Conservation (phyloP, 2,329 filamentous ascomycete genomes). For the Fusarium palustre region DNA sequence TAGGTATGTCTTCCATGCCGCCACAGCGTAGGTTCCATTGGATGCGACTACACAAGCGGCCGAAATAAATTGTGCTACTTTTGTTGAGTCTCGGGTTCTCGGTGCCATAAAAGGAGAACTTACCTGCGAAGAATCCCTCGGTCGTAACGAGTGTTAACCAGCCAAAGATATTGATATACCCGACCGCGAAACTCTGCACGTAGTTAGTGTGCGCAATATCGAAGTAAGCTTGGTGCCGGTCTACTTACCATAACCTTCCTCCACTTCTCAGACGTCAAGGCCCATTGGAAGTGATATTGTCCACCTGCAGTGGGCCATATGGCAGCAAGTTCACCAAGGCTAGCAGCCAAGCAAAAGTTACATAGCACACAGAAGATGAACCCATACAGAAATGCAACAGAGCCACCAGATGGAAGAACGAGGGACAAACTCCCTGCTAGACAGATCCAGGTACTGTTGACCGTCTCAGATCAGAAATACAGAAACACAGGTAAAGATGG, state of each 20-base stretch:
- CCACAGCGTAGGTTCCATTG: slow-evolving; percentile 52
- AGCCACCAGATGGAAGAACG: slow-evolving; percentile 56
- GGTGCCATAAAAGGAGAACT: accelerated
- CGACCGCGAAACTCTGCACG: slow-evolving; percentile 56
- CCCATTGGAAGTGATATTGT: slow-evolving; percentile 60
- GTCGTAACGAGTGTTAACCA: slow-evolving; percentile 60
- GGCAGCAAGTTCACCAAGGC: slow-evolving; percentile 57
- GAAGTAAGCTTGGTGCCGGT: accelerated
- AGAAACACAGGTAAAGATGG: accelerated
- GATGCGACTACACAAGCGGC: slow-evolving; percentile 57
- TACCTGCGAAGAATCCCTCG: slow-evolving; percentile 58
- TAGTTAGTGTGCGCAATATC: neutral
- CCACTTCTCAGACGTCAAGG: slow-evolving; percentile 55
- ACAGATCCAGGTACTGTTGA: slow-evolving; percentile 47
- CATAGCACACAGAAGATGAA: slow-evolving; percentile 60
- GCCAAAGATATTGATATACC: slow-evolving; percentile 58
- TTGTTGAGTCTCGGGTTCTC: neutral
- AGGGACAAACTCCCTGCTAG: slow-evolving; percentile 57
- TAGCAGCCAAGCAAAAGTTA: slow-evolving; percentile 57
- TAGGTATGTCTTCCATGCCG: slow-evolving; percentile 56
- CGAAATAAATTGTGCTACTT: slow-evolving; percentile 57
- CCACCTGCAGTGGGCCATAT: slow-evolving; percentile 61
- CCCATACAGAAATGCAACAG: slow-evolving; percentile 58
- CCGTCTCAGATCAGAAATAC: slow-evolving; percentile 7
- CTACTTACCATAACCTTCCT: slow-evolving; percentile 51